Evolutionary conservation across 768 basidiomycete genomes (phyloP), one percentile per base, ranked within the genome.

Genomic region (Lentinula lateritia): DNA sequence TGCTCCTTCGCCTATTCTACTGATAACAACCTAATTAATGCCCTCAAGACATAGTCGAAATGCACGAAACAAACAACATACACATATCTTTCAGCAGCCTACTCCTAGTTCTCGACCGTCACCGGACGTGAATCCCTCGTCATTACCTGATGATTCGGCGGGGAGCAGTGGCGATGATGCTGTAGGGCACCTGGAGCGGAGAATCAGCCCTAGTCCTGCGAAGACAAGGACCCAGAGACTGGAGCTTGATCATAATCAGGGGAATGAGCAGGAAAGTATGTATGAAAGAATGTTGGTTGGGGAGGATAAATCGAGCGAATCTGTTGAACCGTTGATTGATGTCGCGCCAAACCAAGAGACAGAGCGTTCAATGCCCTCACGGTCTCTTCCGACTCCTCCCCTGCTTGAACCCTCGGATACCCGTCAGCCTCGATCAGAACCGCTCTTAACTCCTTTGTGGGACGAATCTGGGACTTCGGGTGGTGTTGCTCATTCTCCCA

Each of bases 41-140:
- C 63, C 63, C 53, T 61, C 61, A 56, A 64, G 61, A 53, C 32
- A 53, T 45, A 52, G 43, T 50, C 53, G 63, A 35, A 61, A 64
- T 64, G 63, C 36, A 48, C 63, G 60, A 34, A 59, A 50, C 63
- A 61, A 64, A 52, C 43, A 50, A 16, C 59, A 60, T 23, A 55
- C 59, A 36, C 52, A 60, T 63, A 42, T 56, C 18, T 36, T 36
- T 43, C 61, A 62, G 48, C 61, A 57, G 50, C 54, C 61, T 23
- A 57, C 61, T 38, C 55, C 61, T 42, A 54, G 50, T 28, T 54
- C 55, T 38, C 15, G 56, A 0, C 61, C 61, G 13, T 54, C 52
- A 9, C 61, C 61, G 10, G 41, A 52, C 39, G 35, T 43, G 7
- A 58, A 58, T 32, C 61, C 61, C 7, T 57, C 55, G 2, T 35